Percentiles rank a stretch among this genome's conserved stretches.
phyloP scores from a whole-genome alignment of 352 stramenopile species.

The Globisporangium nodosum region DNA sequence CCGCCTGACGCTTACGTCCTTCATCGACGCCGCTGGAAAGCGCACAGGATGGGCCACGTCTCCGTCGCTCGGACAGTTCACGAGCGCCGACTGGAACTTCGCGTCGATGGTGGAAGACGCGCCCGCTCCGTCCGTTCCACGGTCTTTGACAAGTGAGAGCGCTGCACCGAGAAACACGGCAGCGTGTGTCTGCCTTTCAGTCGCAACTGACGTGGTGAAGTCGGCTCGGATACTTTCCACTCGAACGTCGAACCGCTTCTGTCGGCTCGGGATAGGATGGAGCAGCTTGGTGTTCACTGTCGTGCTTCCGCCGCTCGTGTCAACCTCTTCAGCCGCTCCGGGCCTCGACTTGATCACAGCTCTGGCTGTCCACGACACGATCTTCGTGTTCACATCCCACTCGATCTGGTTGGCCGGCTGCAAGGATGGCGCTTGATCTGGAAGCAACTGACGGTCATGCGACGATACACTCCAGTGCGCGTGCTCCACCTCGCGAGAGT shows the following conservation, averaged over 20 bases:
- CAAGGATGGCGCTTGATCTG: not conserved
- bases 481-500: too few species aligned
- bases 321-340: constrained; percentile 6
- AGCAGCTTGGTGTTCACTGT: constrained; percentile 2
- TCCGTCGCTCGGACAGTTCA: constrained; percentile 10
- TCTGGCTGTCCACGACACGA: constrained; percentile 6
- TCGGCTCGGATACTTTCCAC: constrained; percentile 5
- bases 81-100: constrained; percentile 9
- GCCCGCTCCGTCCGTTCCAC: not conserved
- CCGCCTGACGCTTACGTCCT: constrained; percentile 20
- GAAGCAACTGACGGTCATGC: not conserved
- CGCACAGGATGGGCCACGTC: not conserved
- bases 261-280: not conserved
- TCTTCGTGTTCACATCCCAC: constrained; percentile 2
- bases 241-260: constrained; percentile 6
- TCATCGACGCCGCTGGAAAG: constrained; percentile 10
- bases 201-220: constrained; percentile 1
- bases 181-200: constrained; percentile 3
- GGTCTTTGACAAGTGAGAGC: constrained; percentile 8
- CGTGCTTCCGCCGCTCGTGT: constrained; percentile 2
- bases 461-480: not conserved
- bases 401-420: not conserved
- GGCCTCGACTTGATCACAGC: constrained; percentile 4
- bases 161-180: constrained; percentile 11
- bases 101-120: not conserved